Conservation (phyloP, 2,329 filamentous ascomycete species). For the Talaromyces sp. region DNA sequence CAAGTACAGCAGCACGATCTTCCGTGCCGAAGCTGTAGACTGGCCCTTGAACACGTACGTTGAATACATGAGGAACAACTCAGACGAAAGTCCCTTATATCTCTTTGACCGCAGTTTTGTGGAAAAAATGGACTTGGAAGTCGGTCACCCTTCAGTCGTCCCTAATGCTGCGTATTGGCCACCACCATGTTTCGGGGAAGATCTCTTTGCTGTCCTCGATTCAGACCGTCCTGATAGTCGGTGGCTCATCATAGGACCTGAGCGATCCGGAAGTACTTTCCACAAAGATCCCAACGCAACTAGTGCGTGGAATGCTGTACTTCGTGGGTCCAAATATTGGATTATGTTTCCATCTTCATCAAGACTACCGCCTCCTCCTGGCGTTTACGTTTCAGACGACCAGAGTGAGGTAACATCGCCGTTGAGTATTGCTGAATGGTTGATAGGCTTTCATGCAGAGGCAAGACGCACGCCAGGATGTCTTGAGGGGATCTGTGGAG, state of each 20-base stretch:
- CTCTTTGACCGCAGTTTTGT: conserved; percentile 86
- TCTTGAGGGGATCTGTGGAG: conserved; percentile 75
- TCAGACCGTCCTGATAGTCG: conserved; percentile 77
- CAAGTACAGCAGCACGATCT: conserved; percentile 64
- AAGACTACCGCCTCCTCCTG: conserved; percentile 66
- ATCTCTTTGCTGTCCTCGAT: conserved; percentile 77
- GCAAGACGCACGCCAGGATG: conserved; percentile 74
- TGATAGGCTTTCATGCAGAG: conserved; percentile 81
- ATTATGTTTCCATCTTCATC: conserved; percentile 86
- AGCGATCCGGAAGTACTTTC: conserved; percentile 85
- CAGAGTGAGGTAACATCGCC: conserved; percentile 91
- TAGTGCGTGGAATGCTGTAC: conserved; percentile 87
- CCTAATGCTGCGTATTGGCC: conserved; percentile 66
- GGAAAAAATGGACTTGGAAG: conserved; percentile 72
- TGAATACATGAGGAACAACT: conserved; percentile 73
- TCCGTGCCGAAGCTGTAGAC: conserved; percentile 89
- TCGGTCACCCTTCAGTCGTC: conserved; percentile 46
- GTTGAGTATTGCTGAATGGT: conserved; percentile 94
- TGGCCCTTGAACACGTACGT: conserved; percentile 82
- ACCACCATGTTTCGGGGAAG: conserved; percentile 79
- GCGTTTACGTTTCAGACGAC: conserved; percentile 84
- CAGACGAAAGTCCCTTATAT: conserved; percentile 86
- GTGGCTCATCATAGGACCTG: conserved; percentile 89
- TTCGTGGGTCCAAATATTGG: conserved; percentile 93
- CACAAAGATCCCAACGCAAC: conserved; percentile 75